Evolutionary conservation across 768 basidiomycete species (phyloP).

Genomic region (Leccinum rimulosum): DNA sequence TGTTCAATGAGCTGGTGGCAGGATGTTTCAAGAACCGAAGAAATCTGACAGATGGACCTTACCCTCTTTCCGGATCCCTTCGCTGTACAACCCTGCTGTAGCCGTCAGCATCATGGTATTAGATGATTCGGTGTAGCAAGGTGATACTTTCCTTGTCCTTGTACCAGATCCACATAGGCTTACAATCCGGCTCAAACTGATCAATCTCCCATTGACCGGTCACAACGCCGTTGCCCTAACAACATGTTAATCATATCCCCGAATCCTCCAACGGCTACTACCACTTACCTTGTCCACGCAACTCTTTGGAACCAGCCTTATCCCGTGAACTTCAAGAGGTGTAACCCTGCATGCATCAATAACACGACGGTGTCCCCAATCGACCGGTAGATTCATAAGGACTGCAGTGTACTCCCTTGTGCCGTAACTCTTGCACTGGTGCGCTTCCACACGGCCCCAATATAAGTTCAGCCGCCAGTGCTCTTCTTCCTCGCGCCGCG

Average conservation of each 20-base stretch:
- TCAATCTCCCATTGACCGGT: conserved; percentile 15
- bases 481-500: conserved; percentile 18
- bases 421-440: conserved; percentile 28
- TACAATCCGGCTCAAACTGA: no score
- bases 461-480: conserved; percentile 20
- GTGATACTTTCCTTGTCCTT: conserved; percentile 27
- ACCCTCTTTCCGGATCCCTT: conserved; percentile 26
- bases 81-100: conserved; percentile 25
- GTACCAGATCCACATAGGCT: conserved; percentile 25
- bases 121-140: background rate
- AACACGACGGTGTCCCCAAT: conserved; percentile 14
- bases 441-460: conserved; percentile 18
- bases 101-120: background rate
- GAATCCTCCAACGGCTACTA: background rate
- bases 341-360: conserved; percentile 28
- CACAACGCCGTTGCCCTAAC: conserved; percentile 14
- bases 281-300: conserved; percentile 24
- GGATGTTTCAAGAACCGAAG: background rate
- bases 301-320: conserved; percentile 10
- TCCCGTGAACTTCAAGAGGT: conserved; percentile 25
- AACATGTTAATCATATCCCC: background rate
- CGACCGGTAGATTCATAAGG: conserved; percentile 27
- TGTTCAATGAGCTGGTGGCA: conserved; percentile 29
- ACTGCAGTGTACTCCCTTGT: conserved; percentile 31
- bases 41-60: background rate